phyloP scores from a whole-genome alignment of 2,329 filamentous ascomycete genomes.

The Ascochyta viciae-villosae region DNA sequence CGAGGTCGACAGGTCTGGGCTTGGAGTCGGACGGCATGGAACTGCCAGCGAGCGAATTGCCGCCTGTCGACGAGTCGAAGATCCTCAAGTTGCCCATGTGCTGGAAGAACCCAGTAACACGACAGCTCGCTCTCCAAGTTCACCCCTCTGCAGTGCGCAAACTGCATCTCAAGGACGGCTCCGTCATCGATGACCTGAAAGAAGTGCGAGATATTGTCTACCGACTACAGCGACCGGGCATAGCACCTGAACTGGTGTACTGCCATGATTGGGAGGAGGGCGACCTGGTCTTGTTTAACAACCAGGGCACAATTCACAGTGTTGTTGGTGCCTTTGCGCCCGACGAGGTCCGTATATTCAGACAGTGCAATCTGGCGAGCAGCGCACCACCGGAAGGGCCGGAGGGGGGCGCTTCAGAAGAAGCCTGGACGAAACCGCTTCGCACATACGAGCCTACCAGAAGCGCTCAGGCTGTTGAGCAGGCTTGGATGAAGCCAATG shows the following conservation, averaged over 20 bases:
- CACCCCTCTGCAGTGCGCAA: constrained; percentile 75
- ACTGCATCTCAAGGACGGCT: constrained; percentile 71
- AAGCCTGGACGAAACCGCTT: constrained; percentile 13
- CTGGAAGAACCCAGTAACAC: constrained; percentile 78
- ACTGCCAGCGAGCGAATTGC: constrained; percentile 65
- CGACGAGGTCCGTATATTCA: constrained; percentile 76
- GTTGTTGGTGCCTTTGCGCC: constrained; percentile 77
- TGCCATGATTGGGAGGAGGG: constrained; percentile 79
- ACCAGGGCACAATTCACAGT: constrained; percentile 75
- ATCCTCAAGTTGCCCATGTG: constrained; percentile 77
- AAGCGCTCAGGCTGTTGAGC: constrained; percentile 6
- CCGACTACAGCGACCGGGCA: constrained; percentile 73
- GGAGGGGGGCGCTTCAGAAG: constrained; percentile 13
- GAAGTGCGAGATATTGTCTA: constrained; percentile 75
- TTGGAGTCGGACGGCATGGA: constrained; percentile 72
- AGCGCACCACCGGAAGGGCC: constrained; percentile 62
- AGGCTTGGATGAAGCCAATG: constrained; percentile 20
- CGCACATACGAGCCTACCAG: constrained; percentile 15
- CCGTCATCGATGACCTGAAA: constrained; percentile 71
- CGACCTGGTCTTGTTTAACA: constrained; percentile 80
- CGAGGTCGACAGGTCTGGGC: constrained; percentile 73
- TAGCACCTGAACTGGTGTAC: constrained; percentile 72
- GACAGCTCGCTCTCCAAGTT: constrained; percentile 72
- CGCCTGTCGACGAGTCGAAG: constrained; percentile 69
- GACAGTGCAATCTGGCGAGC: constrained; percentile 81